Percentiles rank a stretch among this genome's conserved stretches.
Evolutionary conservation across 768 basidiomycete species (phyloP).

Genomic region (Boletus coccyginus): DNA sequence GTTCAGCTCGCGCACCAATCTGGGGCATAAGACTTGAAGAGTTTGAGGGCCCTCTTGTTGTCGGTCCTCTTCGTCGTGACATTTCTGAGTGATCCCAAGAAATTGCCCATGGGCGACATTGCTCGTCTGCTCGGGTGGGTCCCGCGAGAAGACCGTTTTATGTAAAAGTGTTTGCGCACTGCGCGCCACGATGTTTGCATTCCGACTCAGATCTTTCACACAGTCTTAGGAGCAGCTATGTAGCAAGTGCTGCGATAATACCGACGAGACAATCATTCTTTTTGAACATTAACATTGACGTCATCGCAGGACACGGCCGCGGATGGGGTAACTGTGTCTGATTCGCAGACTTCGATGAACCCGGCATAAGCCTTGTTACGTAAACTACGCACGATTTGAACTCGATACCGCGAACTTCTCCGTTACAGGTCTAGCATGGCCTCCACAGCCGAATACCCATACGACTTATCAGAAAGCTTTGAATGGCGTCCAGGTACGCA

Average conservation of each 20-base stretch:
- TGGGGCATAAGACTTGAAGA: constrained; percentile 65
- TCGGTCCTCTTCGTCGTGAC: constrained; percentile 18
- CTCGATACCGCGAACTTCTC: neutral
- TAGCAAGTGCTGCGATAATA: too few species aligned
- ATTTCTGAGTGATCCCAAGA: constrained; percentile 5
- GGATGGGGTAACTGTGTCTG: too few species aligned
- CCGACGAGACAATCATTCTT: too few species aligned
- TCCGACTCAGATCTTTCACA: too few species aligned
- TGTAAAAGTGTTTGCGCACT: neutral
- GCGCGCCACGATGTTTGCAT: too few species aligned
- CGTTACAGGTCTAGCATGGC: constrained; percentile 10
- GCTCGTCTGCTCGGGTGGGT: neutral
- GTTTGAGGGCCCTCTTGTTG: constrained; percentile 33
- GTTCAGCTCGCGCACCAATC: constrained; percentile 59
- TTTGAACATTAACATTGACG: too few species aligned
- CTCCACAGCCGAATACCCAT: constrained; percentile 10
- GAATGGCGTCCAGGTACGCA: constrained; percentile 53
- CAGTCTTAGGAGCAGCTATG: too few species aligned
- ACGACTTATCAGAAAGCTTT: constrained; percentile 29
- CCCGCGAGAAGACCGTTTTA: neutral
- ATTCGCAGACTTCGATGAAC: too few species aligned
- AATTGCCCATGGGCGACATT: constrained; percentile 15
- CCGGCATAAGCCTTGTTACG: too few species aligned
- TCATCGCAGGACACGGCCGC: too few species aligned
- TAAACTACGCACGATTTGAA: neutral